Base-by-base conservation (phyloP, 1,284 basidiomycete genomes). In the Ganoderma sinense region DNA sequence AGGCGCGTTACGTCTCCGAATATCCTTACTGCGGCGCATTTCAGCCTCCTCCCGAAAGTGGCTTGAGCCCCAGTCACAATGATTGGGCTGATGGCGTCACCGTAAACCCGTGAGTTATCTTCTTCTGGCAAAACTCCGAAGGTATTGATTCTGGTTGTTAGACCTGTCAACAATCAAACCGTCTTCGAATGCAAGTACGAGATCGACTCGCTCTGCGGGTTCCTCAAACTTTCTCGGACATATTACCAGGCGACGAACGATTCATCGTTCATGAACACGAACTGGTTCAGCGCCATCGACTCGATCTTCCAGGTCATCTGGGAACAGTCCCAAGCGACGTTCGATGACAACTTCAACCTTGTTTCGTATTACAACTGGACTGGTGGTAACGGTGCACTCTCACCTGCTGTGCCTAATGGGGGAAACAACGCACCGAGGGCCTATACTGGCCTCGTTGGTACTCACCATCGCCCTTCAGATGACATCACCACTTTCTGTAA, bases 141-240 rank as follows among this genome's bases (percentile, higher is more conserved):
- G 23, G 23, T 48, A 16, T 29, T 62, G 41, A 58, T 26, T 45
- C 48, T 43, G 64, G 29, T 31, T n/a, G 58, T 39, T 67, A 92
- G 91, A 2, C 90, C 91, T 10, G 86, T 93, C 36, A 81, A 93
- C 73, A 89, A 91, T 68, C 83, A 84, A 70, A 90, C 87, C 0
- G 92, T 94, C 0, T 93, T 91, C 73, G 92, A 94, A 78, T 94
- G 92, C 88, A 94, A 94, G 91, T 94, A 92, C 74, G 92, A 94
- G 76, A 82, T 94, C 59, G 92, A 94, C 75, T 93, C 91, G 0
- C 80, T 94, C 0, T 91, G 91, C 71, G 88, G 91, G 8, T 94
- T 94, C 81, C 79, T 94, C 77, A 94, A 94, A 78, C 83, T 94
- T 16, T 94, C 93, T 7, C 82, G 89, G 39, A 88, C 87, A 1